Percentiles rank a stretch among this genome's conserved stretches.
These are phyloP conservation scores for Phytophthora pseudosyringae DNA, from an alignment of 352 stramenopile genomes.

Conservation along the genomic window DNA sequence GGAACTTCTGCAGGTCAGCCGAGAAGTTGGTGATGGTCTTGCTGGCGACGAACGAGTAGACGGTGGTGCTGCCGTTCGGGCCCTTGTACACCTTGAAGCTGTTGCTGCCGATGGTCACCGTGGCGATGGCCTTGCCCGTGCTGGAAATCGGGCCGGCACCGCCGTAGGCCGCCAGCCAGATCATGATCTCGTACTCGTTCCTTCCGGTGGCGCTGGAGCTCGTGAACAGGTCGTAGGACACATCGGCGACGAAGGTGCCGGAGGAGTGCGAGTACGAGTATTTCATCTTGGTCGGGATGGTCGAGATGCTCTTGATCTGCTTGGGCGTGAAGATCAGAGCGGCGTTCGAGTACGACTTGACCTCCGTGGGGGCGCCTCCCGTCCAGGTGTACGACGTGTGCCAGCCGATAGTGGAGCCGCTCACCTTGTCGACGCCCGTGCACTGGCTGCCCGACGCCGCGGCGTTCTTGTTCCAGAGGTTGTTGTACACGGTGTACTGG, in stretches of 20 bases:
- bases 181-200: constrained; percentile 52
- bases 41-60: constrained; percentile 42
- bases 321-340: constrained; percentile 41
- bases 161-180: constrained; percentile 39
- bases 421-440: constrained; percentile 47
- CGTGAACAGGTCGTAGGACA: constrained; percentile 47
- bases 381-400: constrained; percentile 52
- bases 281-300: constrained; percentile 41
- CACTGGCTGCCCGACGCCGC: constrained; percentile 50
- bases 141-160: constrained; percentile 39
- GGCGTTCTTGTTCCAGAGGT: constrained; percentile 47
- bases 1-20: constrained; percentile 35
- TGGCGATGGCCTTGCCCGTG: constrained; percentile 38
- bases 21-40: constrained; percentile 38
- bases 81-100: constrained; percentile 41
- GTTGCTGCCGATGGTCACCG: constrained; percentile 22
- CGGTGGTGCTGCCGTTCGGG: constrained; percentile 36
- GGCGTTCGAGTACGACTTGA: constrained; percentile 55
- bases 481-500: constrained; percentile 59
- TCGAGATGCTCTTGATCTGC: constrained; percentile 37
- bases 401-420: constrained; percentile 40
- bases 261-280: constrained; percentile 40
- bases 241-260: constrained; percentile 35
- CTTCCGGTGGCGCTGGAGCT: constrained; percentile 28
- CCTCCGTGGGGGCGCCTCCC: constrained; percentile 28